Percentiles rank a stretch among this genome's conserved stretches.
These are phyloP conservation scores for Podila verticillata DNA, from an alignment of 192 early-diverging fungal species.

Conservation along the genomic window DNA sequence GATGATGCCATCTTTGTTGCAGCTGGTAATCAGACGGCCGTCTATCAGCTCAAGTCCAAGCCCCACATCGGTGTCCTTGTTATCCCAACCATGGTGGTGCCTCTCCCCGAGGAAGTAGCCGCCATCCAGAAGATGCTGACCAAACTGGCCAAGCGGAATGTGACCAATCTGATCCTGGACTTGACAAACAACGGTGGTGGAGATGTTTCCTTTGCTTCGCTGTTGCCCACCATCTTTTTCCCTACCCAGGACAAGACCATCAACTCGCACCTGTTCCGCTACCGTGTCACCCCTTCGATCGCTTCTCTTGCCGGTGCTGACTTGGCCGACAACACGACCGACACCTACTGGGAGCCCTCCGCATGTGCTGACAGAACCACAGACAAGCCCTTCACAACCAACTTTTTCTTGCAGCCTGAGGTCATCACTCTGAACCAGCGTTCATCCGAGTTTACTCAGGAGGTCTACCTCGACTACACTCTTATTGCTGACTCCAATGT, in stretches of 20 bases:
- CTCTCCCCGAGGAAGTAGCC: neutral
- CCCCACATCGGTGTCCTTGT: constrained; percentile 16
- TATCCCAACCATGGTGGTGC: neutral
- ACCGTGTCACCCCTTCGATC: neutral
- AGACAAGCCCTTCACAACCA: neutral
- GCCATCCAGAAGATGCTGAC: neutral
- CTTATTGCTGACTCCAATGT: neutral
- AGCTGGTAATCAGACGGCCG: neutral
- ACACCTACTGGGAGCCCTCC: neutral
- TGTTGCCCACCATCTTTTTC: constrained; percentile 14
- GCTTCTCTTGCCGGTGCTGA: neutral
- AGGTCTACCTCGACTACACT: neutral
- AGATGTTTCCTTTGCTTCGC: neutral
- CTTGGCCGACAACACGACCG: neutral
- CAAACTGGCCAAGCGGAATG: neutral
- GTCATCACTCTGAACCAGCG: neutral
- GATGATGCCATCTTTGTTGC: constrained; percentile 5
- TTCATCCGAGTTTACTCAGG: constrained; percentile 3
- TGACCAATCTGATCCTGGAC: constrained; percentile 27
- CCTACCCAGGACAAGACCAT: neutral
- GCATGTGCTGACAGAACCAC: neutral
- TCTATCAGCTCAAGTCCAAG: constrained; percentile 28
- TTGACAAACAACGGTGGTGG: constrained; percentile 12
- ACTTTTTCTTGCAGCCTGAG: neutral
- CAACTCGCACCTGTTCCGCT: neutral